Conservation (phyloP, 148 eudicot genomes). For the Heliosperma pusillum region DNA sequence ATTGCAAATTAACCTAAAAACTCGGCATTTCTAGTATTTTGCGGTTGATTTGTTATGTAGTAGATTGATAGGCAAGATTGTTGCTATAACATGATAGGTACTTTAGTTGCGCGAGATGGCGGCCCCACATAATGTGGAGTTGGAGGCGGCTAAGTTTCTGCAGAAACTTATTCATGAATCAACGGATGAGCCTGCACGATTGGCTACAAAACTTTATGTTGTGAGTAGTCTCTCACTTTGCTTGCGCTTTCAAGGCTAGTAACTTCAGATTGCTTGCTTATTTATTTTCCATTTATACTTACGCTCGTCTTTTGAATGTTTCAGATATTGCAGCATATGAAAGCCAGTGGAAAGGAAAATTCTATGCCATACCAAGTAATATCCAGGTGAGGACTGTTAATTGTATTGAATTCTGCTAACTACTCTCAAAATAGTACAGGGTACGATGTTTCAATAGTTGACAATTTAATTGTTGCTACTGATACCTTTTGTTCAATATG, state of each 20-base stretch:
- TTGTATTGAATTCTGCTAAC: neutral
- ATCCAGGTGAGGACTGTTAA: conserved; percentile 51
- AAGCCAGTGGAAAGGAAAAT: conserved; percentile 88
- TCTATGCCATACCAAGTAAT: conserved; percentile 96
- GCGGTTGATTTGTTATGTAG: neutral
- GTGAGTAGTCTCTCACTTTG: conserved; percentile 41
- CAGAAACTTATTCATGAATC: conserved; percentile 98
- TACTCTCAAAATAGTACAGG: neutral
- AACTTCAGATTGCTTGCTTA: neutral
- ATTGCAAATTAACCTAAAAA: neutral
- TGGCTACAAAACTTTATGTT: conserved; percentile 91
- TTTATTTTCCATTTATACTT: neutral
- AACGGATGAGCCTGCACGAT: conserved; percentile 85
- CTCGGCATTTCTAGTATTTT: neutral
- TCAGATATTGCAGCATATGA: conserved; percentile 96
- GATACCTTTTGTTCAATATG: neutral
- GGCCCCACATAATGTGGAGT: conserved; percentile 76
- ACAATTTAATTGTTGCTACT: neutral
- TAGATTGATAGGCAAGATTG: neutral
- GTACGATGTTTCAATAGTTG: neutral
- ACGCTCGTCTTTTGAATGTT: neutral
- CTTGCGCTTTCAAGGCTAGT: neutral
- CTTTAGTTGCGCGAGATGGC: conserved; percentile 31
- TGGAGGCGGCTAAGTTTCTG: conserved; percentile 91
- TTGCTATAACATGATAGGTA: neutral